These are phyloP conservation scores for Nigrograna mackinnonii DNA, from an alignment of 2,329 filamentous ascomycete species.

Conservation along the genomic window DNA sequence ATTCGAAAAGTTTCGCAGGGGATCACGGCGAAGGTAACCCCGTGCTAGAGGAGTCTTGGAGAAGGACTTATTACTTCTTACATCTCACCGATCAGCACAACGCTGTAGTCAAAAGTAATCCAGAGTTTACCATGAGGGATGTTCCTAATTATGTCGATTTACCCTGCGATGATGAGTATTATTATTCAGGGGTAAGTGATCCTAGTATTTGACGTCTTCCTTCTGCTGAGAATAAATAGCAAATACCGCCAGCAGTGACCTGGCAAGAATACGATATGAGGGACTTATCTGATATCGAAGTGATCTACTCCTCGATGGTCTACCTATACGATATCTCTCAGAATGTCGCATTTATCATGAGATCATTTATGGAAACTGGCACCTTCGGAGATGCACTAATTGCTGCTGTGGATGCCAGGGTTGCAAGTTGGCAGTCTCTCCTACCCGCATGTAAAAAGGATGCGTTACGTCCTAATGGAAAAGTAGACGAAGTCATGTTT, in stretches of 20 bases:
- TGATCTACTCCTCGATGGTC: constrained; percentile 78
- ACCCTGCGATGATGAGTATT: constrained; percentile 80
- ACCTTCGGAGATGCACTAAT: constrained; percentile 55
- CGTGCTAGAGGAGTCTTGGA: constrained; percentile 79
- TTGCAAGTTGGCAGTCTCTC: constrained; percentile 76
- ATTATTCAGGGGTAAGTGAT: constrained; percentile 41
- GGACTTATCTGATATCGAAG: constrained; percentile 71
- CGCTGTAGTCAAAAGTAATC: constrained; percentile 74
- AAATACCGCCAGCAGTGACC: constrained; percentile 44
- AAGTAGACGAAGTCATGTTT: constrained; percentile 86
- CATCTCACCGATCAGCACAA: constrained; percentile 80
- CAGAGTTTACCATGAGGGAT: constrained; percentile 67
- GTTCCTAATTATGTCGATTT: constrained; percentile 69
- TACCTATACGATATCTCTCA: constrained; percentile 79
- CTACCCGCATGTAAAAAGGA: constrained; percentile 74
- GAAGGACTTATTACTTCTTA: constrained; percentile 85
- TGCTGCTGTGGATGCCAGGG: constrained; percentile 66
- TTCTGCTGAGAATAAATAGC: constrained; percentile 9
- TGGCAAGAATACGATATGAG: constrained; percentile 75
- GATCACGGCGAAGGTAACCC: constrained; percentile 65
- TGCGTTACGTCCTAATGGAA: constrained; percentile 67
- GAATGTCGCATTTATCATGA: constrained; percentile 68
- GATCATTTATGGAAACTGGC: constrained; percentile 30
- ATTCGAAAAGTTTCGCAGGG: constrained; percentile 69
- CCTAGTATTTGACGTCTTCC: not conserved